Percentiles rank a stretch among this genome's conserved stretches.
Conservation (phyloP, 768 basidiomycete species). For the Russula earlei region DNA sequence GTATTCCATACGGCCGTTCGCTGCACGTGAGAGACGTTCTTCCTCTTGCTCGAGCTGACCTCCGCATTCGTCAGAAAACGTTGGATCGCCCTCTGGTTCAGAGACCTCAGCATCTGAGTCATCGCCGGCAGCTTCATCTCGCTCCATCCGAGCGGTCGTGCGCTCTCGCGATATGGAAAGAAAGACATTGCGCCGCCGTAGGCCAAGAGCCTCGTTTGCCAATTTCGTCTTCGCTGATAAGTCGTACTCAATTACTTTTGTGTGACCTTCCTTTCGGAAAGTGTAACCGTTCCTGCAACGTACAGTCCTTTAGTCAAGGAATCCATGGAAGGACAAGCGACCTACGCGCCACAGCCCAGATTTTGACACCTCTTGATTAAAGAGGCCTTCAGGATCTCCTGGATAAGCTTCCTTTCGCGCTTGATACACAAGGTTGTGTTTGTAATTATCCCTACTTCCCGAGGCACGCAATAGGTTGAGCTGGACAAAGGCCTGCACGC, state of each 20-base stretch:
- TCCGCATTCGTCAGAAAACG: constrained; percentile 38
- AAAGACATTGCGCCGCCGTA: constrained; percentile 73
- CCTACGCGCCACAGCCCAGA: constrained; percentile 70
- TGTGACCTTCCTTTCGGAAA: constrained; percentile 88
- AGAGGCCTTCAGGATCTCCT: constrained; percentile 66
- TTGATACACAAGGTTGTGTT: constrained; percentile 82
- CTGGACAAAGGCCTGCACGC: constrained; percentile 58
- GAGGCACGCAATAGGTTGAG: constrained; percentile 37
- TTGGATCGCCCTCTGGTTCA: constrained; percentile 39
- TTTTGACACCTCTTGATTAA: constrained; percentile 70
- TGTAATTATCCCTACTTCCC: constrained; percentile 72
- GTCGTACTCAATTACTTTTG: constrained; percentile 92
- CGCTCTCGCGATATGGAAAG: constrained; percentile 32
- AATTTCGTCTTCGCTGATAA: constrained; percentile 71
- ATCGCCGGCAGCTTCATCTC: constrained; percentile 9
- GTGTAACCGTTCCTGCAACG: constrained; percentile 61
- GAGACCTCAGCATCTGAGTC: constrained; percentile 44
- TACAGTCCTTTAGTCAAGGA: neutral
- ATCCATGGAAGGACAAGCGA: constrained; percentile 18
- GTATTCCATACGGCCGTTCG: constrained; percentile 70
- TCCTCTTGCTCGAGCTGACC: constrained; percentile 27
- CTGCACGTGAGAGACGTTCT: constrained; percentile 33
- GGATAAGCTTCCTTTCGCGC: constrained; percentile 73
- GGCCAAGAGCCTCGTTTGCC: constrained; percentile 38
- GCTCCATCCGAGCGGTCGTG: neutral